Evolutionary conservation across 2,329 filamentous ascomycete genomes (phyloP).

Genomic region (Ceratocystis colombiana): DNA sequence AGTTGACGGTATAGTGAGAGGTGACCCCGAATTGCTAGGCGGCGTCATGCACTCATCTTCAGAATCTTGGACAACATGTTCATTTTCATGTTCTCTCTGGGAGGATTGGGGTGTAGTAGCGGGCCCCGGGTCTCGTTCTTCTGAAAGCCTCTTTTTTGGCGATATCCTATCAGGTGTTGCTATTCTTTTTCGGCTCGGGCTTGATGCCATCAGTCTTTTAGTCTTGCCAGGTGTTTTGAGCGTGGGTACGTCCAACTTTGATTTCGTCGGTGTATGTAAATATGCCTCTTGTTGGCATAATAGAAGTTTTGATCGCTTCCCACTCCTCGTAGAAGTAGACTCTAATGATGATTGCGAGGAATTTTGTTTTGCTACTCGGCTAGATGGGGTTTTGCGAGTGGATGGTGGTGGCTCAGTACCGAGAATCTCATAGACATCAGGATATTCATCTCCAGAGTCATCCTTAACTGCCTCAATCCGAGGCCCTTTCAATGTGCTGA

Average conservation of each 20-base stretch:
- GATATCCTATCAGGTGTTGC: conserved; percentile 22
- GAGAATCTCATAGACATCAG: conserved; percentile 44
- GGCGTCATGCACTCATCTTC: conserved; percentile 46
- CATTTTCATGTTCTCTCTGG: conserved; percentile 29
- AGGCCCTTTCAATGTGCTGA: conserved; percentile 30
- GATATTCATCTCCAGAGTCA: conserved; percentile 40
- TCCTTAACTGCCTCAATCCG: conserved; percentile 28
- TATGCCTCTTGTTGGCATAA: conserved; percentile 26
- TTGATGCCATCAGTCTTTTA: conserved; percentile 14
- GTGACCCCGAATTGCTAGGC: conserved; percentile 29
- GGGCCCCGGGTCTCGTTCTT: conserved; percentile 6
- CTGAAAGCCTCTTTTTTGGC: conserved; percentile 22
- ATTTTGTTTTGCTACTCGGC: not conserved
- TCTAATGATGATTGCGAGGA: conserved; percentile 16
- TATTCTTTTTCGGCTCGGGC: conserved; percentile 24
- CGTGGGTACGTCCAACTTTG: conserved; percentile 22
- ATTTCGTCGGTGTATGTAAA: conserved; percentile 21
- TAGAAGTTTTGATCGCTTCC: conserved; percentile 21
- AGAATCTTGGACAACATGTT: conserved; percentile 45
- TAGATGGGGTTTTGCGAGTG: conserved; percentile 30
- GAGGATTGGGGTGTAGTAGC: not conserved
- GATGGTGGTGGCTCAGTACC: conserved; percentile 35
- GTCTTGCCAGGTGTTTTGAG: not conserved
- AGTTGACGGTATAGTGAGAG: not conserved
- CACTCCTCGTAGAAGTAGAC: conserved; percentile 14